Percentiles rank a stretch among this genome's conserved stretches.
Evolutionary conservation across 2,329 filamentous ascomycete species (phyloP).

Genomic region (Xylaria polymorpha): DNA sequence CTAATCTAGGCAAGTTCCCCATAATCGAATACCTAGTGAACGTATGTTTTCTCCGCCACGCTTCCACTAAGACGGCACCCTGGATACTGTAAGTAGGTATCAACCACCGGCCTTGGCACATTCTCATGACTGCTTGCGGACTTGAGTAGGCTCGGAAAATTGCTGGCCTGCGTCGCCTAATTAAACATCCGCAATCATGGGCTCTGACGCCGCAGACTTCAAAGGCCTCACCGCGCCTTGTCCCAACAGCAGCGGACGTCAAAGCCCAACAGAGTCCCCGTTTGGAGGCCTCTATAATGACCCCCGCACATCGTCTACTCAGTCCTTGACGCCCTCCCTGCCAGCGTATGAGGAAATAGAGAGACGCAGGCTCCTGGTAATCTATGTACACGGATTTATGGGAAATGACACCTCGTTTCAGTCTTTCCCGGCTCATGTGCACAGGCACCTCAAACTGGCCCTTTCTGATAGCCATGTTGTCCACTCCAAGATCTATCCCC

Average conservation of each 20-base stretch:
- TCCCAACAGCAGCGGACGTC: constrained; percentile 5
- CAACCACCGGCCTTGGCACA: neutral
- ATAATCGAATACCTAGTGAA: neutral
- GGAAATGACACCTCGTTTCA: constrained; percentile 88
- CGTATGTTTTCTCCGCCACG: neutral
- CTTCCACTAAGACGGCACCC: neutral
- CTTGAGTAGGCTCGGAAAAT: neutral
- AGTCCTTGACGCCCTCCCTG: constrained; percentile 51
- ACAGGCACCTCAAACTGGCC: constrained; percentile 75
- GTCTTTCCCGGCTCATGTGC: constrained; percentile 88
- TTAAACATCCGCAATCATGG: constrained; percentile 20
- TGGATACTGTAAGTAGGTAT: no score
- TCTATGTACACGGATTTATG: constrained; percentile 93
- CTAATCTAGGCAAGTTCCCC: neutral
- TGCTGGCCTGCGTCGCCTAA: neutral
- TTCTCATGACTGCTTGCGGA: neutral
- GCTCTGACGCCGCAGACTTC: constrained; percentile 26
- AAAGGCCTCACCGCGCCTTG: constrained; percentile 24
- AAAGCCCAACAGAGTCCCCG: constrained; percentile 31
- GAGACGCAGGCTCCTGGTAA: constrained; percentile 73
- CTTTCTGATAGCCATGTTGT: constrained; percentile 80
- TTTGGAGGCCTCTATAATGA: constrained; percentile 50
- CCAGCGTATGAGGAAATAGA: constrained; percentile 47
- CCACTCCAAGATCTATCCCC: constrained; percentile 87
- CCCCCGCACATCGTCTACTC: constrained; percentile 62